Evolutionary conservation across 2,329 filamentous ascomycete species (phyloP).

Genomic region (Fusarium begoniae): DNA sequence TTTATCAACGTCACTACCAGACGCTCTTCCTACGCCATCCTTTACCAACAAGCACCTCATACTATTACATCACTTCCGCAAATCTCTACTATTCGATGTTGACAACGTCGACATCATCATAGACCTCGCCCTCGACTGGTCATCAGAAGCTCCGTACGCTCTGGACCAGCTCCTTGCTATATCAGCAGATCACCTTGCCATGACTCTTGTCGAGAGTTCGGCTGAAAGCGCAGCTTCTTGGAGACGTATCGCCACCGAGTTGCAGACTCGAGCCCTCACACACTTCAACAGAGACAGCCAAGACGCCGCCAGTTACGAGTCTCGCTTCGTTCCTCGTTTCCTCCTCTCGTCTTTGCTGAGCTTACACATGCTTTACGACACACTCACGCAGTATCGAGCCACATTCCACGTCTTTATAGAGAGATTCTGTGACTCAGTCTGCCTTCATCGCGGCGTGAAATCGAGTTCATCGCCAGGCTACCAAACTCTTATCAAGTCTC

Average conservation of each 20-base stretch:
- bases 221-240: slow-evolving; percentile 28
- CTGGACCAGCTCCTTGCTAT: slow-evolving; percentile 59
- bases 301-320: slow-evolving; percentile 33
- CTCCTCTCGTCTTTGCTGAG: slow-evolving; percentile 56
- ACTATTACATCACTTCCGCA: slow-evolving; percentile 51
- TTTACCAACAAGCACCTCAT: slow-evolving; percentile 52
- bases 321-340: slow-evolving; percentile 52
- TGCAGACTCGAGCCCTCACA: slow-evolving; percentile 55
- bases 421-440: slow-evolving; percentile 52
- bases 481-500: slow-evolving; percentile 48
- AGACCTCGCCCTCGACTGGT: slow-evolving; percentile 47
- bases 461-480: slow-evolving; percentile 49
- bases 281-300: slow-evolving; percentile 49
- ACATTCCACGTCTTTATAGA: slow-evolving; percentile 53
- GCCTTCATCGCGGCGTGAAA: slow-evolving; percentile 55
- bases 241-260: slow-evolving; percentile 52
- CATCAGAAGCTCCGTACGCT: slow-evolving; percentile 53
- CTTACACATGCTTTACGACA: slow-evolving; percentile 60
- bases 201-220: slow-evolving; percentile 30
- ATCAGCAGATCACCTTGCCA: slow-evolving; percentile 52
- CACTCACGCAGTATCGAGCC: slow-evolving; percentile 49
- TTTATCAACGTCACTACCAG: slow-evolving; percentile 10
- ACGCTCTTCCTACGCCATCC: slow-evolving; percentile 25
- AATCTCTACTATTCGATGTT: slow-evolving; percentile 36
- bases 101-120: slow-evolving; percentile 39